Evolutionary conservation across 2,329 filamentous ascomycete genomes (phyloP).

Genomic region (Grosmannia huntii): DNA sequence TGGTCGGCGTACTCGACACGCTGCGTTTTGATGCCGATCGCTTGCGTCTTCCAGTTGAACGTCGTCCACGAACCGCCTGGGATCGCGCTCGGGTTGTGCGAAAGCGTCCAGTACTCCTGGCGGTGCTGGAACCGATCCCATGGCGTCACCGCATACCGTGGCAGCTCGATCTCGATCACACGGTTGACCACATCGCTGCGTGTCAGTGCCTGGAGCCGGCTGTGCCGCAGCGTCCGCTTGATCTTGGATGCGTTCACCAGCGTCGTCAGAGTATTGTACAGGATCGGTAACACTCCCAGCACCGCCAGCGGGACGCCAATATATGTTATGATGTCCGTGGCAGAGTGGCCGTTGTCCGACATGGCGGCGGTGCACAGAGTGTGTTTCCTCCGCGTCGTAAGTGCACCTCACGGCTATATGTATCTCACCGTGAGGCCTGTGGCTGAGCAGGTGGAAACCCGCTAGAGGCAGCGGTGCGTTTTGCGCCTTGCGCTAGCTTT

Average conservation of each 20-base stretch:
- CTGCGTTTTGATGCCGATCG: slow-evolving; percentile 49
- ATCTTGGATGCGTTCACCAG: slow-evolving; percentile 48
- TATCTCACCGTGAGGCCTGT: not conserved
- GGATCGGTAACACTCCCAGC: slow-evolving; percentile 42
- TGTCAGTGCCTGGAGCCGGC: slow-evolving; percentile 45
- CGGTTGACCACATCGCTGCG: slow-evolving; percentile 52
- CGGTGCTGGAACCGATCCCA: slow-evolving; percentile 40
- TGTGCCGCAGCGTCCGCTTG: slow-evolving; percentile 41
- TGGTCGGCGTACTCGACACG: slow-evolving; percentile 49
- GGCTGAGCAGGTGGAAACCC: not conserved
- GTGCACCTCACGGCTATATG: not conserved
- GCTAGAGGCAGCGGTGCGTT: not conserved
- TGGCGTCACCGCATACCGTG: slow-evolving; percentile 50
- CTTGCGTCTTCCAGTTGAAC: slow-evolving; percentile 52
- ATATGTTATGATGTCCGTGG: slow-evolving; percentile 22
- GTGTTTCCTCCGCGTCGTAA: not conserved
- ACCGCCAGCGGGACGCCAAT: slow-evolving; percentile 23
- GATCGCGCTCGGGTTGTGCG: slow-evolving; percentile 35
- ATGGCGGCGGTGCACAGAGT: not conserved
- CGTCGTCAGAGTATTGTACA: slow-evolving; percentile 51
- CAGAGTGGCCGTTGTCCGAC: slow-evolving; percentile 10
- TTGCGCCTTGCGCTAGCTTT: not conserved
- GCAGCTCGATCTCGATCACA: slow-evolving; percentile 53
- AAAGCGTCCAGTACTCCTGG: slow-evolving; percentile 45
- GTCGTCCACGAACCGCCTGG: slow-evolving; percentile 52